Evolutionary conservation across 2,329 filamentous ascomycete genomes (phyloP), one percentile per base, ranked within the genome.

Genomic region (Colletotrichum sublineola): DNA sequence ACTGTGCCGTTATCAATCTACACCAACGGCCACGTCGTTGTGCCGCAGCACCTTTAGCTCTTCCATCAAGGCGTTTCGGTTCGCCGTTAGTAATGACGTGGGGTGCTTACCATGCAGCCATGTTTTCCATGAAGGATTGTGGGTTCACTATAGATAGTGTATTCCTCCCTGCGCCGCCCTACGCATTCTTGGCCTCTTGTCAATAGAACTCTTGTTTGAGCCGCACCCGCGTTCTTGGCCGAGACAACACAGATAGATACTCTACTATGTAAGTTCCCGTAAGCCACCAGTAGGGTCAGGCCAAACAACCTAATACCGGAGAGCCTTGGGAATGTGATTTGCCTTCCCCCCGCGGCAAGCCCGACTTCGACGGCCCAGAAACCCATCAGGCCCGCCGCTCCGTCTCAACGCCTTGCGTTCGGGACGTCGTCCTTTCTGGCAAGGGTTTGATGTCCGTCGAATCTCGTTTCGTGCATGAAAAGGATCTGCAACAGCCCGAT

Each of bases 381-480:
- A 40, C 1, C 24, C 61, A 14, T 31, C 33, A 33, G 31, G n/a
- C 5, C 58, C 20, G 42, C 9, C 33, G 15, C 18, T 38, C 40
- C 24, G 20, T 36, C 52, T 24, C 56, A 11, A 11, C 8, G 7
- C n/a, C 42, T 6, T 58, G 42, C 11, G n/a, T 33, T 29, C 11
- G 40, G 15, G 24, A n/a, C 36, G 5, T 42, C 36, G 33, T 31
- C 24, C 46, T 20, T 29, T 53, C 61, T 40, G 48, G 48, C 15
- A 48, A 40, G 36, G 46, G 66, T 61, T 69, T 72, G 69, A 64
- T 67, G 33, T 42, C 44, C 66, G 40, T 18, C 69, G 33, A 6
- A 56, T 64, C n/a, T 46, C 20, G 69, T 69, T 64, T 69, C 60
- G 66, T n/a, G 60, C 66, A 69, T 33, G 55, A 67, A 38, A 67